phyloP scores from a whole-genome alignment of 2,329 filamentous ascomycete species.

The Colletotrichum cordylinicola region DNA sequence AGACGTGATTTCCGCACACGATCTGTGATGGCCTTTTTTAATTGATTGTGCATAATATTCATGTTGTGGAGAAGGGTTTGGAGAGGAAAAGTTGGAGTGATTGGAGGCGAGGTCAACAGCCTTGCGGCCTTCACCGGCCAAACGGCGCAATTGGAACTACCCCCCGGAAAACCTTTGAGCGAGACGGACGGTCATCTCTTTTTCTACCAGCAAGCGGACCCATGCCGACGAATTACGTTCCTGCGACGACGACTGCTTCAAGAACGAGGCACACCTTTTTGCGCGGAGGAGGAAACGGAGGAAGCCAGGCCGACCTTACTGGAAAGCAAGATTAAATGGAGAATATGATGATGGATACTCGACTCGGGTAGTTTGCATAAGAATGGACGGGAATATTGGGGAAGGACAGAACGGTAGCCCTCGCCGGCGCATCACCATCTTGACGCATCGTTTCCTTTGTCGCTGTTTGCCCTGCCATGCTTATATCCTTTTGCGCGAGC shows the following conservation, averaged over 20 bases:
- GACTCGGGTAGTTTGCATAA: conserved; percentile 22
- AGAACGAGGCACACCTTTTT: conserved; percentile 10
- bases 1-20: conserved; percentile 18
- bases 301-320: not conserved
- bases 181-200: conserved; percentile 10
- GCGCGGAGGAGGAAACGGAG: not conserved
- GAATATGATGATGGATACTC: conserved; percentile 17
- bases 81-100: conserved; percentile 22
- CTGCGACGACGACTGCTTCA: conserved; percentile 17
- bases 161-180: not conserved
- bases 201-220: not conserved
- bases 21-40: conserved; percentile 20
- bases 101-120: not conserved
- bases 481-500: conserved; percentile 3
- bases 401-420: conserved; percentile 16
- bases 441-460: conserved; percentile 17
- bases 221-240: not conserved
- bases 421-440: conserved; percentile 20
- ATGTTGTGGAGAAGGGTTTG: conserved; percentile 11
- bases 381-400: conserved; percentile 17
- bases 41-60: conserved; percentile 22
- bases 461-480: conserved; percentile 9
- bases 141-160: conserved; percentile 11
- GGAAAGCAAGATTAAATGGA: not conserved
- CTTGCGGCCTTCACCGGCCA: not conserved